A percentile compares a stretch with the other conserved stretches of the same genome.
These are phyloP conservation scores for Jamesozyma rosinii DNA, from an alignment of 805 yeast genomes.

Conservation along the genomic window DNA sequence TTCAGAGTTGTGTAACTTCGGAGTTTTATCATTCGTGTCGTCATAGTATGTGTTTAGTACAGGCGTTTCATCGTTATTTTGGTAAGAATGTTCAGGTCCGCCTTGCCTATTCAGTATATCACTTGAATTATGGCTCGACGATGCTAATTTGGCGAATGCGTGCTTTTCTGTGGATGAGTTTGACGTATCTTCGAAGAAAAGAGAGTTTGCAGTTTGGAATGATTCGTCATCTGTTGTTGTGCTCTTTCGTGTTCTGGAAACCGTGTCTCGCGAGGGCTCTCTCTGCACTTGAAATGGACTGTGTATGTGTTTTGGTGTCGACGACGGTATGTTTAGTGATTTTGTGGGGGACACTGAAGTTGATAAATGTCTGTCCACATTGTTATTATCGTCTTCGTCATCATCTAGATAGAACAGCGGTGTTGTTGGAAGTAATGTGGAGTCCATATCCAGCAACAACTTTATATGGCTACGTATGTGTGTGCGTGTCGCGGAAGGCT, in stretches of 20 bases:
- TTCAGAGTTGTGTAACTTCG: background rate
- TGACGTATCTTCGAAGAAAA: background rate
- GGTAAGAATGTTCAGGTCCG: background rate
- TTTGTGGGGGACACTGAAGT: conserved; percentile 11
- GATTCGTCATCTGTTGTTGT: conserved; percentile 5
- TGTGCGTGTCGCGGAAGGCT: too few species aligned
- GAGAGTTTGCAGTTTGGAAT: conserved; percentile 6
- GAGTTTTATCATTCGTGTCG: background rate
- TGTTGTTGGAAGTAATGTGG: conserved; percentile 2
- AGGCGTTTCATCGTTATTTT: background rate
- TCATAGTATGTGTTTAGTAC: background rate
- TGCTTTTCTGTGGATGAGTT: background rate
- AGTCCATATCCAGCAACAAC: background rate
- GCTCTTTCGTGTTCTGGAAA: background rate
- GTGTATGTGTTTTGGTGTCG: background rate
- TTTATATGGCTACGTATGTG: background rate
- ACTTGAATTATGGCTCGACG: background rate
- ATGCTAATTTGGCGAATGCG: background rate
- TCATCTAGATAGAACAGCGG: conserved; percentile 4
- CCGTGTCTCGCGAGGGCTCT: background rate
- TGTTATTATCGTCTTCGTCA: background rate
- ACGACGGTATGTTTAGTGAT: conserved; percentile 3
- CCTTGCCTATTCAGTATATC: background rate
- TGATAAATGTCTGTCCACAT: conserved; percentile 1
- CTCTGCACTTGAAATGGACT: background rate